Conservation (phyloP, 768 basidiomycete genomes). For the Cantharellus cinnabarinus region DNA sequence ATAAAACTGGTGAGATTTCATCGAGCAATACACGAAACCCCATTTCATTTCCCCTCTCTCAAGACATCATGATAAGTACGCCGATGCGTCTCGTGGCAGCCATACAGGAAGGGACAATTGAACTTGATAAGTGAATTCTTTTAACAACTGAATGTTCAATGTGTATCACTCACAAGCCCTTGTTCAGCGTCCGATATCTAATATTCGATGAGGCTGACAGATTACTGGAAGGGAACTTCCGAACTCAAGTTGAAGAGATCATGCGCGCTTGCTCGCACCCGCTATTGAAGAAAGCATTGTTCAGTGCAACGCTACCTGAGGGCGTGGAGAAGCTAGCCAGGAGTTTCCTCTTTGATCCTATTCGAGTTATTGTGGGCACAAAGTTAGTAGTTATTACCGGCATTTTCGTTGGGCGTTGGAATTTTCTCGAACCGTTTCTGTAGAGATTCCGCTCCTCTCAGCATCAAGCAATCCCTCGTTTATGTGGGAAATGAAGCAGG, state of each 20-base stretch:
- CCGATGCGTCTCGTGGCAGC: constrained; percentile 75
- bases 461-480: constrained; percentile 71
- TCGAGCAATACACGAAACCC: background rate
- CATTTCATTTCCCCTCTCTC: background rate
- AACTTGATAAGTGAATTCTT: constrained; percentile 45
- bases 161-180: constrained; percentile 7
- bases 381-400: constrained; percentile 38
- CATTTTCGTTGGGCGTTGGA: background rate
- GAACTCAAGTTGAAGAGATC: constrained; percentile 75
- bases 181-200: constrained; percentile 56
- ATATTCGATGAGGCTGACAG: constrained; percentile 85
- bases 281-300: constrained; percentile 64
- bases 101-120: constrained; percentile 43
- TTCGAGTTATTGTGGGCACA: constrained; percentile 87
- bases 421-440: background rate
- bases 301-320: constrained; percentile 87
- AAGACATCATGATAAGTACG: constrained; percentile 84
- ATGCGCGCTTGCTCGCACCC: constrained; percentile 52
- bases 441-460: constrained; percentile 84
- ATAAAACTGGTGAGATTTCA: constrained; percentile 27
- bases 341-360: constrained; percentile 64
- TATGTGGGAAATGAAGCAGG: constrained; percentile 88
- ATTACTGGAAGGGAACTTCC: constrained; percentile 74
- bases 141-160: constrained; percentile 1
- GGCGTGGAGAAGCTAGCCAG: constrained; percentile 73